phyloP scores from a whole-genome alignment of 768 basidiomycete genomes.

The Heimioporus sp. region DNA sequence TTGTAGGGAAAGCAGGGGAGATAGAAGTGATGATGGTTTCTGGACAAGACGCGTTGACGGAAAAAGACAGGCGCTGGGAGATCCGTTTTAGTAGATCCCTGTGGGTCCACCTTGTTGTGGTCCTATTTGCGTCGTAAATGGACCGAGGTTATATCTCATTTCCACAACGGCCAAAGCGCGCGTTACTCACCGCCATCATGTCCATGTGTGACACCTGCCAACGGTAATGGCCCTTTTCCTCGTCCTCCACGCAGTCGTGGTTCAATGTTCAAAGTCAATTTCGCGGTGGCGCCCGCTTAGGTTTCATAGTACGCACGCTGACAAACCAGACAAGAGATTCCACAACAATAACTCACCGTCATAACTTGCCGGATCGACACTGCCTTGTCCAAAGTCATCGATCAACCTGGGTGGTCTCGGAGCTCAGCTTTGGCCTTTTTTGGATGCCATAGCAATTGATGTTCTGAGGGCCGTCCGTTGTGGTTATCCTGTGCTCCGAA shows the following conservation, averaged over 20 bases:
- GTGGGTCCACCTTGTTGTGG: constrained; percentile 36
- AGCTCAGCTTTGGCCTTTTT: no score
- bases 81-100: constrained; percentile 34
- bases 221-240: background rate
- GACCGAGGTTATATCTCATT: constrained; percentile 10
- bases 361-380: no score
- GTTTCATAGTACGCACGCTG: no score
- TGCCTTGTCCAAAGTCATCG: no score
- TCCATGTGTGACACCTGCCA: background rate
- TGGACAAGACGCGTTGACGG: constrained; percentile 27
- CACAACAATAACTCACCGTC: no score
- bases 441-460: no score
- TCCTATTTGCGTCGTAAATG: constrained; percentile 20
- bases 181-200: background rate
- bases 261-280: background rate
- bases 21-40: constrained; percentile 13
- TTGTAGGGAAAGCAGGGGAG: constrained; percentile 4
- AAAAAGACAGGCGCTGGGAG: constrained; percentile 19
- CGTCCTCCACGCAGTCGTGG: background rate
- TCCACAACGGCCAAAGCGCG: constrained; percentile 12
- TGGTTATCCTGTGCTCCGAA: no score
- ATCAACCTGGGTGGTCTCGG: no score
- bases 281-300: background rate
- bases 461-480: no score
- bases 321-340: no score